Evolutionary conservation across 768 basidiomycete genomes (phyloP).

Genomic region (Podaxis pistillaris): DNA sequence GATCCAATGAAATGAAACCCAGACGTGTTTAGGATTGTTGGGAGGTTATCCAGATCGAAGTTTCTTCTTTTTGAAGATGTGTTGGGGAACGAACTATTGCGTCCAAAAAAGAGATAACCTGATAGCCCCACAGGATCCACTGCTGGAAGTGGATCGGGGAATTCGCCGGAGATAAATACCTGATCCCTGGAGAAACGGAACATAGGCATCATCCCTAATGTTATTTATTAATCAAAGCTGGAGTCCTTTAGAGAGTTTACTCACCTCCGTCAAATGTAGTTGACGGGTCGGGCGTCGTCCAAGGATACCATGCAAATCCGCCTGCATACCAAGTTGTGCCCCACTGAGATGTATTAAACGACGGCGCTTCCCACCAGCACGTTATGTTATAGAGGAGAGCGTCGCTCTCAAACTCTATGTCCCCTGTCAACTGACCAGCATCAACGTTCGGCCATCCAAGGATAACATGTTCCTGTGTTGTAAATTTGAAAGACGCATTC

Average conservation of each 20-base stretch:
- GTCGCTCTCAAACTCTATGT: constrained; percentile 2
- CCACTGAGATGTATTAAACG: neutral
- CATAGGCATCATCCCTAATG: neutral
- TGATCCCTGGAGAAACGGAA: neutral
- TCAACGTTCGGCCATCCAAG: neutral
- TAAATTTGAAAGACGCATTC: neutral
- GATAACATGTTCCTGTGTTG: neutral
- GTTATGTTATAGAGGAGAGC: neutral
- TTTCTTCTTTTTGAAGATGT: neutral
- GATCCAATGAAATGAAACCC: neutral
- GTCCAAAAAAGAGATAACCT: constrained; percentile 3
- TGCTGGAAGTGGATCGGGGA: neutral
- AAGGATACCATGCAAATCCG: neutral
- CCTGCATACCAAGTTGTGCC: constrained; percentile 4
- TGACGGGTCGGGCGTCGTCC: neutral
- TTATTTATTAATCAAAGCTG: neutral
- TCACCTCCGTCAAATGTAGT: neutral
- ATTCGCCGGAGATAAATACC: neutral
- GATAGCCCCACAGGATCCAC: neutral
- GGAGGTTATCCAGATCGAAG: neutral
- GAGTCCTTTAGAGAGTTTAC: neutral
- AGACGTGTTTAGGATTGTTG: neutral
- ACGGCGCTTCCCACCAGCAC: constrained; percentile 3
- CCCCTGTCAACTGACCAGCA: neutral
- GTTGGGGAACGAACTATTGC: neutral